phyloP scores from a whole-genome alignment of 441 rosid genomes.

The Populus trichocarpa region DNA sequence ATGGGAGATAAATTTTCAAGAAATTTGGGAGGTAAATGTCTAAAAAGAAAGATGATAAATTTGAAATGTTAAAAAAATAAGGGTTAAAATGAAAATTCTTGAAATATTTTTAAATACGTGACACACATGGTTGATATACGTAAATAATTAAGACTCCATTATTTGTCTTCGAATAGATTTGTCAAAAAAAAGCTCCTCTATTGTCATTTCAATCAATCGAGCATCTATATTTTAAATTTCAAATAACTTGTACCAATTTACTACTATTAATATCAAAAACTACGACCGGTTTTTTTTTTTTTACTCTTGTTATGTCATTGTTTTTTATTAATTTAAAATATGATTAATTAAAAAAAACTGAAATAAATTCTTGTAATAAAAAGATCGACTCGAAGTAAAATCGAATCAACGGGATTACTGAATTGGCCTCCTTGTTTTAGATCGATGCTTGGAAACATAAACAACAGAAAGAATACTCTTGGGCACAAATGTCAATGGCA shows the following conservation, averaged over 20 bases:
- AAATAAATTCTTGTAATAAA: too few relatives aligned
- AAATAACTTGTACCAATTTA: background rate
- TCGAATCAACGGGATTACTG: background rate
- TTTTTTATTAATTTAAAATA: too few relatives aligned
- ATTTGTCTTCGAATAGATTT: background rate
- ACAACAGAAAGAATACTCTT: background rate
- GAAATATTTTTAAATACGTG: background rate
- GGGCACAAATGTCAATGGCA: background rate
- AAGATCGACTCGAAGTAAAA: too few relatives aligned
- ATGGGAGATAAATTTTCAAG: too few relatives aligned
- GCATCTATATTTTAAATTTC: background rate
- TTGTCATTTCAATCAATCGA: background rate
- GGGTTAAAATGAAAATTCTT: background rate
- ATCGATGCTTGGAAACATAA: background rate
- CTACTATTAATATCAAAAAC: too few relatives aligned
- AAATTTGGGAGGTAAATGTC: background rate
- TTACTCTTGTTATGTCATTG: background rate
- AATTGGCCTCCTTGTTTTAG: background rate
- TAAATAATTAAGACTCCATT: background rate
- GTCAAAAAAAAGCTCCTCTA: background rate
- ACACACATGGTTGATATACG: background rate
- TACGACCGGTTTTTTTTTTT: background rate
- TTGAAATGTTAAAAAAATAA: too few relatives aligned
- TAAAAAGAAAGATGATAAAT: background rate
- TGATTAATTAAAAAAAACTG: too few relatives aligned